Percentiles rank a stretch among this genome's conserved stretches.
phyloP scores from a whole-genome alignment of 2,329 filamentous ascomycete species.

The Apiospora aurea region DNA sequence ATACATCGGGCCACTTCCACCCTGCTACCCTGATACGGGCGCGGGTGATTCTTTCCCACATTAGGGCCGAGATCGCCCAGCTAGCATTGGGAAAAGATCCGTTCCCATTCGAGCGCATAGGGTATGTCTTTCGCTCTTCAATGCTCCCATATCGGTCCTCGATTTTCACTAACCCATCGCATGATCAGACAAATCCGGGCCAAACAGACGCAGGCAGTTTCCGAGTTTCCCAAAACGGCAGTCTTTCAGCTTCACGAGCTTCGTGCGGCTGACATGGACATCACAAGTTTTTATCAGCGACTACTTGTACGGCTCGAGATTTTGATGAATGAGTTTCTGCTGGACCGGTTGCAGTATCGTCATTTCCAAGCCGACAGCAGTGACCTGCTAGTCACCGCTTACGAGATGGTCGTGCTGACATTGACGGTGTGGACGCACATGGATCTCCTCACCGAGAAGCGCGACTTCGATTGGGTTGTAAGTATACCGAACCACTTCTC shows the following conservation, averaged over 20 bases:
- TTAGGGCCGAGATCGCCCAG: conserved; percentile 67
- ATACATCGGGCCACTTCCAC: conserved; percentile 40
- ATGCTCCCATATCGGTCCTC: background rate
- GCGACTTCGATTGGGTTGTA: conserved; percentile 59
- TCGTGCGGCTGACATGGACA: conserved; percentile 39
- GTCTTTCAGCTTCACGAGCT: conserved; percentile 48
- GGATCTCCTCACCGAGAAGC: conserved; percentile 50
- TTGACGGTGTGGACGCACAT: conserved; percentile 58
- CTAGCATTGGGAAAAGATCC: conserved; percentile 54
- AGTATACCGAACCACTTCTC: conserved; percentile 28
- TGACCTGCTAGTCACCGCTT: conserved; percentile 52
- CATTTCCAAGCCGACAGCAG: conserved; percentile 46
- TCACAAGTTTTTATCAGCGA: conserved; percentile 48
- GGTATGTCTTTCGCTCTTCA: background rate
- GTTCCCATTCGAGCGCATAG: background rate
- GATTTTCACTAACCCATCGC: background rate
- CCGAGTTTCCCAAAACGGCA: conserved; percentile 48
- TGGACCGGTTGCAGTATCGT: conserved; percentile 63
- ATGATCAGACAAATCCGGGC: background rate
- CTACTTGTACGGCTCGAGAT: conserved; percentile 57
- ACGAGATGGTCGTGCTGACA: conserved; percentile 55
- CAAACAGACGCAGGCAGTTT: conserved; percentile 28
- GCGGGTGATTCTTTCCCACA: conserved; percentile 49
- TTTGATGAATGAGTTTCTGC: conserved; percentile 64
- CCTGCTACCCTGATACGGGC: conserved; percentile 42